Evolutionary conservation across 306 rosid species (phyloP).

Genomic region (Aeschynomene evenia): DNA sequence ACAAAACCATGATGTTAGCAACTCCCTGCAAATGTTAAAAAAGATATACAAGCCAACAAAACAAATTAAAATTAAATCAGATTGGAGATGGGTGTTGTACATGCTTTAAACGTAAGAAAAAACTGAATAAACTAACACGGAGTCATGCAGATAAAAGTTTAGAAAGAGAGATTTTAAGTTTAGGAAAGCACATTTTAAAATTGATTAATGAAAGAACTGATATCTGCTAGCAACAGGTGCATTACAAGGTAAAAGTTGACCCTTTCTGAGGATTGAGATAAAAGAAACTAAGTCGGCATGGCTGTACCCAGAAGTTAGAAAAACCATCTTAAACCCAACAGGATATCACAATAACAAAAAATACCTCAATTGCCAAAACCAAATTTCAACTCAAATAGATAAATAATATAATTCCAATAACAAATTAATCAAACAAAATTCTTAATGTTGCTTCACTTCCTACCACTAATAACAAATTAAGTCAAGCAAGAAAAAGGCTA

Average conservation of each 20-base stretch:
- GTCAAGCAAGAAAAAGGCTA: background rate
- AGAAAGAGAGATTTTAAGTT: background rate
- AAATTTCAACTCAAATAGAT: background rate
- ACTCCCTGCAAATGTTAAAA: background rate
- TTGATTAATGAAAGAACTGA: background rate
- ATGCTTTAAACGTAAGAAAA: background rate
- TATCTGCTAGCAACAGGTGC: background rate
- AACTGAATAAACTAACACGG: background rate
- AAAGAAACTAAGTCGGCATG: background rate
- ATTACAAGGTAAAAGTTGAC: background rate
- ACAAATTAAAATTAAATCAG: slow-evolving; percentile 1
- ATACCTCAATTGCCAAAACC: background rate
- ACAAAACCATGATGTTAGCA: slow-evolving; percentile 23
- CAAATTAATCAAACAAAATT: too few relatives aligned
- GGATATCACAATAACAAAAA: background rate
- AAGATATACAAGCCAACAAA: background rate
- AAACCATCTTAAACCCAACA: background rate
- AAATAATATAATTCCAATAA: too few relatives aligned
- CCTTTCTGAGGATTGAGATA: background rate
- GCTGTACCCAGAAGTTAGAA: background rate
- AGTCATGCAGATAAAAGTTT: background rate
- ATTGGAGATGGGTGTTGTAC: background rate
- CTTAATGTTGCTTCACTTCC: background rate
- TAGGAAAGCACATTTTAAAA: background rate
- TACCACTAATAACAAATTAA: background rate